phyloP scores from a whole-genome alignment of 352 stramenopile species.

The Albugo candida region DNA sequence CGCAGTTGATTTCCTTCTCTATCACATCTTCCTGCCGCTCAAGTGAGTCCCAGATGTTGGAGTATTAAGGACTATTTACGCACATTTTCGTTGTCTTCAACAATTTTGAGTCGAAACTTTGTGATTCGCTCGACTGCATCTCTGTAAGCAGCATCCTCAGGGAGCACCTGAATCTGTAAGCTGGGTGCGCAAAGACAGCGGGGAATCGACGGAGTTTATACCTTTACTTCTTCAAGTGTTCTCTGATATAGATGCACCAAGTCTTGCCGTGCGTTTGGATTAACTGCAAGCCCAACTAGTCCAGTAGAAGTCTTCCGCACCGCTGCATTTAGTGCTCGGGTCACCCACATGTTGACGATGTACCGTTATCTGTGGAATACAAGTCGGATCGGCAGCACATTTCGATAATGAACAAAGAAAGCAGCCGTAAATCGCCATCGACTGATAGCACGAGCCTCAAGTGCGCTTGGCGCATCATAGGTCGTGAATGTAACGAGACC shows the following conservation, averaged over 20 bases:
- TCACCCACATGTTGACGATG: conserved; percentile 37
- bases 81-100: conserved; percentile 52
- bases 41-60: neutral
- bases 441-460: conserved; percentile 80
- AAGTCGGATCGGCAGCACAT: neutral
- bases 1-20: conserved; percentile 74
- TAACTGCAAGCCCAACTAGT: conserved; percentile 65
- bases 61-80: conserved; percentile 2
- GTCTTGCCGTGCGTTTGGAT: conserved; percentile 62
- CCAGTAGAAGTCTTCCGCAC: conserved; percentile 77
- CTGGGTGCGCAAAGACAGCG: neutral
- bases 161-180: conserved; percentile 23
- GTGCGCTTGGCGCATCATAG: conserved; percentile 63
- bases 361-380: too few species aligned
- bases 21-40: conserved; percentile 41
- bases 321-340: conserved; percentile 62
- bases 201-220: conserved; percentile 6
- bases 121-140: conserved; percentile 70
- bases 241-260: conserved; percentile 73
- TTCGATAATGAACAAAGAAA: conserved; percentile 17
- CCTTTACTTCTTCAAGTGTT: conserved; percentile 65
- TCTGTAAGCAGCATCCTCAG: conserved; percentile 47
- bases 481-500: conserved; percentile 57
- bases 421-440: conserved; percentile 19
- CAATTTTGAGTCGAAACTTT: conserved; percentile 64